Percentiles rank a stretch among this genome's conserved stretches.
phyloP scores from a whole-genome alignment of 2,329 filamentous ascomycete genomes.

The Claviceps purpurea region DNA sequence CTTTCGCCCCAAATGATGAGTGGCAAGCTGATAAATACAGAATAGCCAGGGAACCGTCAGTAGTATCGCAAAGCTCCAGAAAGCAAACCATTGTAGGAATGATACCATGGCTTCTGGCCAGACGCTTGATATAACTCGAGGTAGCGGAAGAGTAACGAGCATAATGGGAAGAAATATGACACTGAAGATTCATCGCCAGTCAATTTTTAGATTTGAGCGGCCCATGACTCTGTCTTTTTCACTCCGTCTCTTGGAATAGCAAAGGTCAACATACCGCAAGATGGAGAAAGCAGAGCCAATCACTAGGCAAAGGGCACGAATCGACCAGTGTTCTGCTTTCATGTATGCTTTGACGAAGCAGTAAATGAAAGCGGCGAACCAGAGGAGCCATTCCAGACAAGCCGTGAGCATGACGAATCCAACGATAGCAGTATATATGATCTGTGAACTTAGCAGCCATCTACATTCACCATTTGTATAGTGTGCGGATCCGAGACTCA shows the following conservation, averaged over 20 bases:
- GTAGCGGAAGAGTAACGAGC: slow-evolving; percentile 81
- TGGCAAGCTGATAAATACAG: slow-evolving; percentile 83
- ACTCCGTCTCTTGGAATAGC: neutral
- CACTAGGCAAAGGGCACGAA: slow-evolving; percentile 61
- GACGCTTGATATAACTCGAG: slow-evolving; percentile 53
- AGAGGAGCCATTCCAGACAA: slow-evolving; percentile 84
- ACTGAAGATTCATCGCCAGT: slow-evolving; percentile 28
- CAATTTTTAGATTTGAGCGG: neutral
- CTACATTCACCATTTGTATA: neutral
- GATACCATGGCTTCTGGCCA: slow-evolving; percentile 58
- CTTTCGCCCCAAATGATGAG: slow-evolving; percentile 67
- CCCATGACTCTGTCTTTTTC: neutral
- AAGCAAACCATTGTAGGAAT: slow-evolving; percentile 85
- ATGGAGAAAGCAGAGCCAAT: slow-evolving; percentile 62
- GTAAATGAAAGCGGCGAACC: slow-evolving; percentile 88
- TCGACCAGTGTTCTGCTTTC: slow-evolving; percentile 82
- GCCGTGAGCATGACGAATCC: slow-evolving; percentile 73
- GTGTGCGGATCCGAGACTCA: slow-evolving; percentile 12
- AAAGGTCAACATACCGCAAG: slow-evolving; percentile 46
- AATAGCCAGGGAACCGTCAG: slow-evolving; percentile 85
- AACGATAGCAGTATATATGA: slow-evolving; percentile 72
- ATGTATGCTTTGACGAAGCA: slow-evolving; percentile 77
- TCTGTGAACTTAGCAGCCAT: slow-evolving; percentile 35
- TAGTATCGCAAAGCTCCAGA: slow-evolving; percentile 80
- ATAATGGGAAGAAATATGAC: slow-evolving; percentile 84